These are phyloP conservation scores for Helotiales sp. DNA, from an alignment of 2,329 filamentous ascomycete genomes.

Conservation along the genomic window DNA sequence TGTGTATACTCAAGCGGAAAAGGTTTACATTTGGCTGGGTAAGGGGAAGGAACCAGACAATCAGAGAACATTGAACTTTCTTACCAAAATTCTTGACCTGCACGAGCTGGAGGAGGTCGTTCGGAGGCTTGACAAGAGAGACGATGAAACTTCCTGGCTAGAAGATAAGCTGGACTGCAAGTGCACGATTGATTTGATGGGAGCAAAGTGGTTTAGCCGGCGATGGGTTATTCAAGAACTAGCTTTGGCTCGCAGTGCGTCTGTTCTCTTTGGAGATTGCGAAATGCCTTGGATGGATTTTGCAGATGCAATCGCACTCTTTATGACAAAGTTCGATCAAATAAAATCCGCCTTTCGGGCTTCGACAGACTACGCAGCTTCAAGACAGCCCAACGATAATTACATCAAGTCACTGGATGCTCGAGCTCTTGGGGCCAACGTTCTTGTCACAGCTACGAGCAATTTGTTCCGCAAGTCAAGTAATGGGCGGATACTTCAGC, in stretches of 20 bases:
- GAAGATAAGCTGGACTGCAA: slow-evolving; percentile 8
- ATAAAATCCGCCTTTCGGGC: slow-evolving; percentile 22
- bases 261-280: slow-evolving; percentile 45
- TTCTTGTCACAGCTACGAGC: slow-evolving; percentile 24
- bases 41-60: slow-evolving; percentile 4
- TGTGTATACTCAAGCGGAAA: slow-evolving; percentile 25
- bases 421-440: slow-evolving; percentile 31
- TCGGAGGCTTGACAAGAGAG: neutral
- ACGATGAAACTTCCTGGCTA: neutral
- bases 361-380: slow-evolving; percentile 5
- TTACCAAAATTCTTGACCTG: slow-evolving; percentile 21
- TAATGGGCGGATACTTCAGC: slow-evolving; percentile 24
- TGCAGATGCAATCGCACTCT: slow-evolving; percentile 31
- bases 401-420: slow-evolving; percentile 13
- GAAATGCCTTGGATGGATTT: slow-evolving; percentile 46
- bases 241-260: slow-evolving; percentile 44
- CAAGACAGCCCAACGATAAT: neutral
- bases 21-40: slow-evolving; percentile 27
- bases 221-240: slow-evolving; percentile 51
- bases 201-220: slow-evolving; percentile 45
- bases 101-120: neutral
- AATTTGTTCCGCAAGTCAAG: slow-evolving; percentile 29
- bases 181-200: slow-evolving; percentile 20
- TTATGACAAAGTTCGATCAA: slow-evolving; percentile 29
- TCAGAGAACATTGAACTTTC: slow-evolving; percentile 17